phyloP scores from a whole-genome alignment of 2,329 filamentous ascomycete genomes.

The Podosphaera fusca region DNA sequence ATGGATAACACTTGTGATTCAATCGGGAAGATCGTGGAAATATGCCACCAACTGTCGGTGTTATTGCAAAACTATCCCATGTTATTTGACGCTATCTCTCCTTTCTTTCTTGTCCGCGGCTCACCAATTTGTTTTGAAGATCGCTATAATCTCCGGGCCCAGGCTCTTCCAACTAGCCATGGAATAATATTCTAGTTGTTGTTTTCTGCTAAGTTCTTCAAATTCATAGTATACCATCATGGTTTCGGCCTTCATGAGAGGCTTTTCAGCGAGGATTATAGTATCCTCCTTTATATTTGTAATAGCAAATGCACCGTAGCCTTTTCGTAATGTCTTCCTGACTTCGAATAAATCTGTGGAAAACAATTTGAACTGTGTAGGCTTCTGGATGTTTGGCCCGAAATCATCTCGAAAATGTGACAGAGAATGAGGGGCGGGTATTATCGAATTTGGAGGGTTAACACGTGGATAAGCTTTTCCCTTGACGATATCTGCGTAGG shows the following conservation, averaged over 20 bases:
- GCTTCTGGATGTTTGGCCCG: neutral
- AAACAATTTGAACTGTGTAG: slow-evolving; percentile 4
- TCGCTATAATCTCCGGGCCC: slow-evolving; percentile 5
- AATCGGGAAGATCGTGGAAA: slow-evolving; percentile 31
- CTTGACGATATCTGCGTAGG: neutral
- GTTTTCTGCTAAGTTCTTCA: slow-evolving; percentile 6
- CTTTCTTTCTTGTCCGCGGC: slow-evolving; percentile 1
- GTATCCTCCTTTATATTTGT: slow-evolving; percentile 10
- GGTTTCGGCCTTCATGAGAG: slow-evolving; percentile 8
- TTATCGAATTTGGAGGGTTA: neutral
- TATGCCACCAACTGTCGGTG: slow-evolving; percentile 16
- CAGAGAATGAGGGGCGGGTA: neutral
- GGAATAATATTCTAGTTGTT: slow-evolving; percentile 7
- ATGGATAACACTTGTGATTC: slow-evolving; percentile 30
- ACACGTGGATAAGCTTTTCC: neutral
- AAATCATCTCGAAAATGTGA: neutral
- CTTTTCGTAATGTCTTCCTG: slow-evolving; percentile 9
- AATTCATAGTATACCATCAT: slow-evolving; percentile 6
- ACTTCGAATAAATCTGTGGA: slow-evolving; percentile 13
- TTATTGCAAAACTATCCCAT: slow-evolving; percentile 6
- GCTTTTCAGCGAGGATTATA: slow-evolving; percentile 10
- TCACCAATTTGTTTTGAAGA: slow-evolving; percentile 15
- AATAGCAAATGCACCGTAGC: slow-evolving; percentile 13
- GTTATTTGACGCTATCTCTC: neutral
- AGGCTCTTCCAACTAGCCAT: slow-evolving; percentile 7